Evolutionary conservation across 306 rosid species (phyloP).

Genomic region (Vicia villosa): DNA sequence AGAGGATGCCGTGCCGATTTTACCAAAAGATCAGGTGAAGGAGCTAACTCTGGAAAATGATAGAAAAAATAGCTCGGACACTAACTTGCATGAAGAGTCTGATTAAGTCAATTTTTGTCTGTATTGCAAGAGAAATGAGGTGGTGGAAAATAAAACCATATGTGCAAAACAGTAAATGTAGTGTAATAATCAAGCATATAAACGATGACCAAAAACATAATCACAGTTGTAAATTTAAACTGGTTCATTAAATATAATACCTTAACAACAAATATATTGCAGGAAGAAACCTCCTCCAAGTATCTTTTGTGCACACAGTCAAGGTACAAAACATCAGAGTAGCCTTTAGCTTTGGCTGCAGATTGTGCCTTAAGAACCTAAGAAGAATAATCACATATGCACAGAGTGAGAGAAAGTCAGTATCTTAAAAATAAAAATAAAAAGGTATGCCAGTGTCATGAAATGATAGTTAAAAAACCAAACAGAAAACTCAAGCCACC

Average conservation of each 20-base stretch:
- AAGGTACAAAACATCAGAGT: slow-evolving; percentile 90
- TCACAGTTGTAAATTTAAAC: slow-evolving; percentile 19
- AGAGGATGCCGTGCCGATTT: neutral
- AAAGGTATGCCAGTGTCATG: neutral
- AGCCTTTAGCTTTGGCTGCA: slow-evolving; percentile 90
- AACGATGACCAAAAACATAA: neutral
- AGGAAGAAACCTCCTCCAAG: slow-evolving; percentile 98
- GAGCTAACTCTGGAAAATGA: slow-evolving; percentile 24
- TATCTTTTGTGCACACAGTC: slow-evolving; percentile 89
- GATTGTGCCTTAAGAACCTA: slow-evolving; percentile 96
- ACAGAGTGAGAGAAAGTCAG: neutral
- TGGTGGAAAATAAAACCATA: slow-evolving; percentile 7
- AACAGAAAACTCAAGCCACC: slow-evolving; percentile 26
- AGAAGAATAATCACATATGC: slow-evolving; percentile 26
- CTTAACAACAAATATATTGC: slow-evolving; percentile 97
- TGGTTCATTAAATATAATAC: slow-evolving; percentile 42
- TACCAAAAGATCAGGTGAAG: slow-evolving; percentile 4
- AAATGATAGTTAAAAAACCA: slow-evolving; percentile 30
- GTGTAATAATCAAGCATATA: neutral
- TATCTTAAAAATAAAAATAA: neutral
- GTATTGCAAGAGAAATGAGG: neutral
- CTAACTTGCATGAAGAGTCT: slow-evolving; percentile 21
- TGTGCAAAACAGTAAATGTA: neutral
- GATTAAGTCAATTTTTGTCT: slow-evolving; percentile 12
- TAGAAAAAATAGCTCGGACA: slow-evolving; percentile 1